Evolutionary conservation across 1,139 yeast genomes (phyloP), one percentile per base, ranked within the genome.

Genomic region (Geotrichum aggregatum): DNA sequence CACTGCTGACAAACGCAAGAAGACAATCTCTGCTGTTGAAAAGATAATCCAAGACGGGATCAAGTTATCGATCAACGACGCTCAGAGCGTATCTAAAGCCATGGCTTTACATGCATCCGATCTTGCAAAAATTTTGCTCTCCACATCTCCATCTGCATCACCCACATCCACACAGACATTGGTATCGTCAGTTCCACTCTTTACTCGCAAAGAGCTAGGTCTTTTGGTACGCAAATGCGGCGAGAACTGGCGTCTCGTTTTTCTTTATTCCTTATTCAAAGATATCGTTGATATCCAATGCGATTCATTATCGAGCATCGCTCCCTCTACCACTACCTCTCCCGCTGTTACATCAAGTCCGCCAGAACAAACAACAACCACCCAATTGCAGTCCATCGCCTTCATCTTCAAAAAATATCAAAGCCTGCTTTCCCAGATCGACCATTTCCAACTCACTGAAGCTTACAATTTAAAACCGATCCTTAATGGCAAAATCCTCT

Each of bases 1-100:
- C 8, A 5, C 77, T 1, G 62, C 63, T 16, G 68, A 71, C 14
- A 77, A 75, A 50, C 70, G 73, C 26, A 71, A 73, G 55, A 52
- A 47, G 38, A 43, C 52, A 7, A 44, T 56, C 54, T 21, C 61
- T 44, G 78, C 79, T 0, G 65, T 68, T 7, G 75, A 71, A 44
- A 61, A 75, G 21, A 73, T 86, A 1, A 66, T 87, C 36, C 76
- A 81, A 58, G 89, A 86, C 54, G 92, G 95, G 0, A 68, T 91
- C 40, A 83, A 84, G 61, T 74, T 82, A 54, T 81, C 89, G 14
- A 77, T 78, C 50, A 67, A 69, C 42, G 84, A 82, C 40, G 80
- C 81, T 13, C 80, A 76, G 2, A 68, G 74, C 13, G 77, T 81
- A 1, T 66, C 80, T 1, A 68, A 71, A 42, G 68, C 80, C n/a